Evolutionary conservation across 2,329 filamentous ascomycete genomes (phyloP), one percentile per base, ranked within the genome.

Genomic region (Xylaria polymorpha): DNA sequence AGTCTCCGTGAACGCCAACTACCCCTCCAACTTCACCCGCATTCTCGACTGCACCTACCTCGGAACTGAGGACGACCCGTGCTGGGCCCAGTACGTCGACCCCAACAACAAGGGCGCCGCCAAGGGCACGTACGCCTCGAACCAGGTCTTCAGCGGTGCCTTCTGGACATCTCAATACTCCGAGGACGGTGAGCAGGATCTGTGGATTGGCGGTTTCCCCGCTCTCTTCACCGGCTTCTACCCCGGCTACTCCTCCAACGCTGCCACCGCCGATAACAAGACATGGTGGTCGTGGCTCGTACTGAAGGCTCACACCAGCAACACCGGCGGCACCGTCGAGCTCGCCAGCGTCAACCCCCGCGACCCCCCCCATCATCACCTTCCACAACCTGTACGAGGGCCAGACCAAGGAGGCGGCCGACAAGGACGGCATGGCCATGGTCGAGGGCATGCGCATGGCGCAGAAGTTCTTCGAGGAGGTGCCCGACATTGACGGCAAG

Each of bases 291-390:
- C 76, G 12, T 84, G 81, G 81, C 76, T 79, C 29, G 81, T 84
- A 18, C 81, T 90, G n/a, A 89, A 90, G 77, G 84, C 86, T 1
- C 87, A 88, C 75, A 82, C 86, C 0, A 84, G 84, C 67, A 90
- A 92, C 70, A 81, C 74, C 0, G 86, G 85, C 9, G 91, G 91
- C 4, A 86, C 84, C 0, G 90, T 94, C 9, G 84, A 79, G 3
- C 85, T 94, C 2, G 82, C 81, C 15, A 90, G 87, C 0, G 79
- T 85, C 0, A 85, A 93, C 75, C 90, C 91, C 0, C 85, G 87
- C 0, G 90, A 92, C 63, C 80, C 83, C 83, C 2, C 91, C 91
- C 0, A 76, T 85, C 5, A 91, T 93, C 73, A 81, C 82, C 64
- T 91, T 90, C 81, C 87, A 88, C 78, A 90, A 85, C 77, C 90